A percentile compares a stretch with the other conserved stretches of the same genome.
Evolutionary conservation across 805 yeast genomes (phyloP).

Genomic region (Starmerella floricola): DNA sequence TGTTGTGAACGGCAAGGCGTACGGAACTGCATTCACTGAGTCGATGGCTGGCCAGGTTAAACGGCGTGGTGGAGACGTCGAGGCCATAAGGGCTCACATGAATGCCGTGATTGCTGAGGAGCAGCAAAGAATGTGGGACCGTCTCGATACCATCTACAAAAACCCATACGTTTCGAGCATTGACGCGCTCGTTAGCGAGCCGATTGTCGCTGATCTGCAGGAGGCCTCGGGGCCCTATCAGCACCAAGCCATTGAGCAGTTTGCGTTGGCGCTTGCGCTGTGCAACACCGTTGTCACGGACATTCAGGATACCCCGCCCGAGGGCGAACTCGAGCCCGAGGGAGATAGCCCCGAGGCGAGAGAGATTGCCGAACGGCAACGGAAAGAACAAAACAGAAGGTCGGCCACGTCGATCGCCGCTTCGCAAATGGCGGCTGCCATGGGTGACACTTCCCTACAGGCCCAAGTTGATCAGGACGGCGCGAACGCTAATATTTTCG

Average conservation of each 20-base stretch:
- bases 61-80: slow-evolving; percentile 41
- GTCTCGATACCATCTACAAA: slow-evolving; percentile 28
- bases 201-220: slow-evolving; percentile 43
- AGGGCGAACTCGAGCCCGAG: background rate
- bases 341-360: background rate
- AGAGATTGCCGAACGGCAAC: no score
- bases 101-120: slow-evolving; percentile 34
- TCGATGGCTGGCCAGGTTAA: slow-evolving; percentile 62
- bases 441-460: no score
- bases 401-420: no score
- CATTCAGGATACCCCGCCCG: slow-evolving; percentile 1
- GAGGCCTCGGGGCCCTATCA: slow-evolving; percentile 34
- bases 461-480: no score
- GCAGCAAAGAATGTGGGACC: slow-evolving; percentile 37
- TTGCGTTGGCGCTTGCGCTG: slow-evolving; percentile 54
- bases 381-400: no score
- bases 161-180: slow-evolving; percentile 36
- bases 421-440: no score
- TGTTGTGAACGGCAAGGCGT: slow-evolving; percentile 51
- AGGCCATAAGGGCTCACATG: slow-evolving; percentile 36
- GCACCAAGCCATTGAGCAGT: slow-evolving; percentile 39
- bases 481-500: no score
- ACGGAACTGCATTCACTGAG: slow-evolving; percentile 68
- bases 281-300: slow-evolving; percentile 71
- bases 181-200: slow-evolving; percentile 40